These are phyloP conservation scores for Xylaria hypoxylon DNA, from an alignment of 2,329 filamentous ascomycete genomes.

Conservation along the genomic window DNA sequence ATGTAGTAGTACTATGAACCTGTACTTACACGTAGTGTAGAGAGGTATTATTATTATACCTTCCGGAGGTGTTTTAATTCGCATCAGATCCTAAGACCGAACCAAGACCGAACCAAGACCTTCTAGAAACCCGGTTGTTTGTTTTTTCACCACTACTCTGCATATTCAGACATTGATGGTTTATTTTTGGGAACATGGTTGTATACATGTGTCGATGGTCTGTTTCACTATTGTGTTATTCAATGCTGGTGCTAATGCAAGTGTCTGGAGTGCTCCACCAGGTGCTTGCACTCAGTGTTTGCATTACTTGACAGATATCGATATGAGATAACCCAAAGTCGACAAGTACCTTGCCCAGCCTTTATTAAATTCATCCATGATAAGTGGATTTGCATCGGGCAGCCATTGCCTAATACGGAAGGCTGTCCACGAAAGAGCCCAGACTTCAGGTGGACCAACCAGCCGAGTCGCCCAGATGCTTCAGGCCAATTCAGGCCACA, in stretches of 20 bases:
- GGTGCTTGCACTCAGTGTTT: slow-evolving; percentile 12
- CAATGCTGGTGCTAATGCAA: slow-evolving; percentile 40
- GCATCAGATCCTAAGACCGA: slow-evolving; percentile 7
- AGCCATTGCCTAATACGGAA: slow-evolving; percentile 34
- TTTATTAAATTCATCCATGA: slow-evolving; percentile 27
- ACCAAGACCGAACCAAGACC: slow-evolving; percentile 1
- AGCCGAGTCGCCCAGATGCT: slow-evolving; percentile 35
- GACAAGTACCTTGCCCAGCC: slow-evolving; percentile 28
- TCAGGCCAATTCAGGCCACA: slow-evolving; percentile 12
- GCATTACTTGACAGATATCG: slow-evolving; percentile 32
- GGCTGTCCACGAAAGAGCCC: slow-evolving; percentile 29
- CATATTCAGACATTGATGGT: slow-evolving; percentile 4
- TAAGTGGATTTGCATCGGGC: slow-evolving; percentile 30
- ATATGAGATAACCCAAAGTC: background rate
- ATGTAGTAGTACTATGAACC: no score
- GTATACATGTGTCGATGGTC: slow-evolving; percentile 34
- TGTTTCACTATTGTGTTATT: slow-evolving; percentile 46
- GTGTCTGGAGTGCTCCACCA: slow-evolving; percentile 26
- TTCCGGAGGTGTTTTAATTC: background rate
- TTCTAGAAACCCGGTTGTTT: slow-evolving; percentile 13
- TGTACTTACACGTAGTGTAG: no score
- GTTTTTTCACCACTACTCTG: background rate
- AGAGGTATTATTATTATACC: no score
- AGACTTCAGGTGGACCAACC: slow-evolving; percentile 40
- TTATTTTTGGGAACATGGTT: slow-evolving; percentile 35